A percentile compares a stretch with the other conserved stretches of the same genome.
Evolutionary conservation across 306 rosid genomes (phyloP).

Genomic region (Potentilla sterilis): DNA sequence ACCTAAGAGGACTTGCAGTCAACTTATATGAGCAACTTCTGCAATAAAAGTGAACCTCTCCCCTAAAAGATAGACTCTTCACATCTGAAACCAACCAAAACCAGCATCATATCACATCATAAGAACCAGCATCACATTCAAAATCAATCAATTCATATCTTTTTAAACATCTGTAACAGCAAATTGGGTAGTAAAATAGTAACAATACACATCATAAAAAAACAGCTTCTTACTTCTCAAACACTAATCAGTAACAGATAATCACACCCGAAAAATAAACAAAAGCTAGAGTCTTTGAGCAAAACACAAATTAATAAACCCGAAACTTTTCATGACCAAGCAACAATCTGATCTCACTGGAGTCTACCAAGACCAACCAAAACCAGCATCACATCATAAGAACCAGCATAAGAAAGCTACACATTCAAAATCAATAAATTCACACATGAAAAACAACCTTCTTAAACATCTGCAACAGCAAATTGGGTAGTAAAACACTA

Average conservation of each 20-base stretch:
- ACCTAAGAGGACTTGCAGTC: slow-evolving; percentile 68
- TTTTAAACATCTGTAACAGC: neutral
- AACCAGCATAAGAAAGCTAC: neutral
- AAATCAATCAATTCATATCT: neutral
- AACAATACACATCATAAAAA: neutral
- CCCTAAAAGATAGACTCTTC: slow-evolving; percentile 41
- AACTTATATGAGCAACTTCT: slow-evolving; percentile 59
- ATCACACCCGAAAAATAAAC: neutral
- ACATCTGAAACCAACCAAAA: slow-evolving; percentile 48
- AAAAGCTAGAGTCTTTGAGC: neutral
- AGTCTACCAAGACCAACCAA: slow-evolving; percentile 34
- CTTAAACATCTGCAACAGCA: neutral
- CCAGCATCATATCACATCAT: neutral
- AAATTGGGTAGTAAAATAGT: neutral
- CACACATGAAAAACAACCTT: neutral
- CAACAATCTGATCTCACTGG: slow-evolving; percentile 40
- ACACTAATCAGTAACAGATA: neutral
- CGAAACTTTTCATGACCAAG: neutral
- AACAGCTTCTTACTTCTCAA: neutral
- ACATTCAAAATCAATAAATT: neutral
- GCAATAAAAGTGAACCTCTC: slow-evolving; percentile 67
- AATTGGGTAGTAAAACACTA: neutral
- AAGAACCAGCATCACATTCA: neutral
- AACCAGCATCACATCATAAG: neutral
- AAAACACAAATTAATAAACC: neutral